Conservation (phyloP, 129 eudicot genomes). For the Cynara cardunculus region DNA sequence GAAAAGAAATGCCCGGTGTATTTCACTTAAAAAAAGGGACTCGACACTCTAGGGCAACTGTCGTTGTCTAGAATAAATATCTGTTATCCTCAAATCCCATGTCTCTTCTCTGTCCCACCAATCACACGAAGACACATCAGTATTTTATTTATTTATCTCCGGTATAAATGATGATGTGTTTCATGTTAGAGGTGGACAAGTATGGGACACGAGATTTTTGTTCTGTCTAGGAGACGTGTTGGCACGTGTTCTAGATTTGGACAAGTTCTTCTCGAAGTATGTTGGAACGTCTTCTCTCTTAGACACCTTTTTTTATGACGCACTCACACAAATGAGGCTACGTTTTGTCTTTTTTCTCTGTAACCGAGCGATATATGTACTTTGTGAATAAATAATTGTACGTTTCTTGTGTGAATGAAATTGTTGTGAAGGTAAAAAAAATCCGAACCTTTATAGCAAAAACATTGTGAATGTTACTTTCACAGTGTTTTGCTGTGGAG, state of each 20-base stretch:
- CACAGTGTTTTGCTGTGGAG: too few relatives aligned
- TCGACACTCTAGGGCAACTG: not conserved
- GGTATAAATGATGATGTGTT: not conserved
- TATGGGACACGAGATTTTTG: not conserved
- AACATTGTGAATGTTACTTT: too few relatives aligned
- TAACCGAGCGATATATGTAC: not conserved
- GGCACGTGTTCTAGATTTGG: not conserved
- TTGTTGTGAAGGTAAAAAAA: too few relatives aligned
- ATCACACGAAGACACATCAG: not conserved
- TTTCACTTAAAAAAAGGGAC: constrained; percentile 32
- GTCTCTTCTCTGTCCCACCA: not conserved
- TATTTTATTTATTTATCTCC: not conserved
- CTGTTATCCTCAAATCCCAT: not conserved
- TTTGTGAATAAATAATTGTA: not conserved
- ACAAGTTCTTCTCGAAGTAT: not conserved
- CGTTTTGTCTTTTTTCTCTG: not conserved
- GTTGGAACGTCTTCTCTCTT: not conserved
- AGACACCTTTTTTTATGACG: too few relatives aligned
- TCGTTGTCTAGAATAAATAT: not conserved
- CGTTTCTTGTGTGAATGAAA: not conserved
- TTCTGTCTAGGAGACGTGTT: not conserved
- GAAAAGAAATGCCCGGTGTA: constrained; percentile 64
- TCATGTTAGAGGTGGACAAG: not conserved
- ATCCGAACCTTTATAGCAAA: too few relatives aligned
- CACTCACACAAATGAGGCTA: not conserved